These are phyloP conservation scores for Protostelium mycophagum DNA, from an alignment of 78 protist genomes.

Conservation along the genomic window DNA sequence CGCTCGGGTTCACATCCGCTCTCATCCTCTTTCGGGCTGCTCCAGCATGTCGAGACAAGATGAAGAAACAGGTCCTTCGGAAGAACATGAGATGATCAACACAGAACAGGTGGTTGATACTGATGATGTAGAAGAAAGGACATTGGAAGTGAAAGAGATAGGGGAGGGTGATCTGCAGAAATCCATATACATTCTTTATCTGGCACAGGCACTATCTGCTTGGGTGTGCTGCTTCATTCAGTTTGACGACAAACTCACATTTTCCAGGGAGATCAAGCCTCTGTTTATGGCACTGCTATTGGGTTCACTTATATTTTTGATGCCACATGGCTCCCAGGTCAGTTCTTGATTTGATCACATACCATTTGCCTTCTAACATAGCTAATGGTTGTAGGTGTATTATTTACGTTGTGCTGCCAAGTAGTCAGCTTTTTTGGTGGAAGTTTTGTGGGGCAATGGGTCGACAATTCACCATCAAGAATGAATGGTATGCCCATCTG, in stretches of 20 bases:
- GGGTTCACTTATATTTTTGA: not conserved
- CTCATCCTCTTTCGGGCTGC: too few relatives aligned
- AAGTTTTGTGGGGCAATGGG: not conserved
- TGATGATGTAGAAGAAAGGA: too few relatives aligned
- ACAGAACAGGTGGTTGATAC: too few relatives aligned
- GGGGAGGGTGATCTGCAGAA: too few relatives aligned
- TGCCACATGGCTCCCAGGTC: not conserved
- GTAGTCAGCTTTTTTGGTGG: not conserved
- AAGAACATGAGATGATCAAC: too few relatives aligned
- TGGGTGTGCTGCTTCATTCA: not conserved
- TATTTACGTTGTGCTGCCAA: not conserved
- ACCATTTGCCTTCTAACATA: not conserved
- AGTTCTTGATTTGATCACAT: not conserved
- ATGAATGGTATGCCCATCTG: too few relatives aligned
- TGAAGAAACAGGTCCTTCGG: too few relatives aligned
- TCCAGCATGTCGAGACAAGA: too few relatives aligned
- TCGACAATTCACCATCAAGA: not conserved
- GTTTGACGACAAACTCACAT: not conserved
- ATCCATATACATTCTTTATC: too few relatives aligned
- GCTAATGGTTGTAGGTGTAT: not conserved
- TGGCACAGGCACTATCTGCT: not conserved
- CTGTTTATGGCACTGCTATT: not conserved
- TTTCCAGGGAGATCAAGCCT: not conserved
- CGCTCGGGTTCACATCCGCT: too few relatives aligned
- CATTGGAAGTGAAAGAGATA: too few relatives aligned